Evolutionary conservation across 306 rosid species (phyloP).

Genomic region (Vigna hirtella): DNA sequence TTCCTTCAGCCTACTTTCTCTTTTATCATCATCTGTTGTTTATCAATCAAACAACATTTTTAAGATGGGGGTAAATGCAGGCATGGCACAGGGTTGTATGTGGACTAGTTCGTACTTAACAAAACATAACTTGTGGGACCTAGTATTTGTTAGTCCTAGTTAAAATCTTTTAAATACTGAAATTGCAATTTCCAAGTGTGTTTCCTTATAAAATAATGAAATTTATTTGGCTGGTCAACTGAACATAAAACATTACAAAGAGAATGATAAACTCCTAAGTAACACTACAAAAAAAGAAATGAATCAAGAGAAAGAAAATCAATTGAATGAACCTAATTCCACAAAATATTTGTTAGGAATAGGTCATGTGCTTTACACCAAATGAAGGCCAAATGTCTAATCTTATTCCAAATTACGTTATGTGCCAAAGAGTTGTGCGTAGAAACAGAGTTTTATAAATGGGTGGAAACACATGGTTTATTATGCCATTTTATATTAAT

Average conservation of each 20-base stretch:
- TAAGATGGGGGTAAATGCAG: neutral
- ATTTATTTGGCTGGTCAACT: neutral
- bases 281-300: neutral
- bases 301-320: neutral
- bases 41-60: constrained; percentile 29
- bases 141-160: neutral
- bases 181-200: neutral
- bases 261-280: neutral
- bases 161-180: constrained; percentile 6
- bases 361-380: neutral
- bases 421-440: neutral
- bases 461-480: neutral
- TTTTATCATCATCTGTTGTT: neutral
- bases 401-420: neutral
- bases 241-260: constrained; percentile 8
- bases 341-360: neutral
- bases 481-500: neutral
- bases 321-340: neutral
- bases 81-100: neutral
- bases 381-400: neutral
- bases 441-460: neutral
- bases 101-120: constrained; percentile 3
- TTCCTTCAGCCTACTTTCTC: constrained; percentile 28
- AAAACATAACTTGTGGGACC: constrained; percentile 7
- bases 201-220: neutral